Evolutionary conservation across 2,329 filamentous ascomycete genomes (phyloP), one percentile per base, ranked within the genome.

Genomic region (Beauveria sp.): DNA sequence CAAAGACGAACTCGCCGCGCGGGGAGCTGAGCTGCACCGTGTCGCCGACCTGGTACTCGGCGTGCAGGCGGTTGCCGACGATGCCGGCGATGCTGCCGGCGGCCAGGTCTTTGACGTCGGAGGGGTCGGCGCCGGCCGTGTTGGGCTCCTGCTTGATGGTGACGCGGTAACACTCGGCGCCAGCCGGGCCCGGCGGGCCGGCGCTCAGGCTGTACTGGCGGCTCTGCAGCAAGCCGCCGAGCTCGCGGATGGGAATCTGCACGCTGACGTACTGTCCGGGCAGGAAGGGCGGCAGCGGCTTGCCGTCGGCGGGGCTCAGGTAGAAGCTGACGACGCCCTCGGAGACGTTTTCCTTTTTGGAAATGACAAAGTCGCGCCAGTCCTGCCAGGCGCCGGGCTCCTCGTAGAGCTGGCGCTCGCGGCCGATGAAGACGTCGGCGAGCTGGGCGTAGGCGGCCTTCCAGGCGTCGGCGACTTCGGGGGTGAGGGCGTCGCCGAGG

Each of bases 161-260:
- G 75, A 93, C 86, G 60, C 90, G 83, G 74, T 90, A 90, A 73
- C 76, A 8, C 6, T n/a, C 67, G 12, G 45, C 26, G 66, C 66
- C 24, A 4, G 34, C 3, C 2, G 34, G 34, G 14, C 34, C 34
- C 34, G 34, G 34, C 34, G 79, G 78, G 2, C 75, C 79, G 67
- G 89, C 85, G 68, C 84, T 88, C 61, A 93, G 78, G 52, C 86
- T 89, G 77, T 91, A 93, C 76, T 93, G 90, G 61, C 90, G 77
- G 62, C 85, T 84, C 73, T 93, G 90, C 62, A 80, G 75, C 66
- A 87, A 79, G n/a, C 83, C 82, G 18, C 67, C 68, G 24, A 88
- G 78, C 53, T 80, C 77, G 0, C 86, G 83, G 0, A 91, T 80
- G 51, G 80, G 76, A 1, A 88, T 72, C 66, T 83, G 83, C 58